Base-by-base conservation (phyloP, 139 green algal species). In the Coelastrella sp. region DNA sequence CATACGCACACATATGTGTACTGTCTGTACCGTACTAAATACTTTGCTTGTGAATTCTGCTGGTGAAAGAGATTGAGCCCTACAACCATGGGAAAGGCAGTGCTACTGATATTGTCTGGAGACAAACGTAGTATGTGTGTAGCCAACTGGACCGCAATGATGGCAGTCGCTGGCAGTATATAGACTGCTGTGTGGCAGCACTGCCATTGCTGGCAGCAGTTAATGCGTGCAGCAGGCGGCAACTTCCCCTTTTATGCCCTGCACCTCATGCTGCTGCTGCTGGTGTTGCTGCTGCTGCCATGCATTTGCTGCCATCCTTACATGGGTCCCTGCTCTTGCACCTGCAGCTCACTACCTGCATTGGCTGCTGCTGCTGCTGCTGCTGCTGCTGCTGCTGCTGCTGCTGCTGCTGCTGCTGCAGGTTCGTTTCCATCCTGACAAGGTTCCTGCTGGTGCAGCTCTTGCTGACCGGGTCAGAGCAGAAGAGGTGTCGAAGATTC, bases 381-480 rank as follows among this genome's bases (percentile, higher is more conserved):
- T 75, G 22, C 17, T n/a, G 58, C n/a, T 74, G 75, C 75, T 82
- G 75, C 75, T 59, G 1, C 75, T 63, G 7, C 24, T 58, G 17
- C 14, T 82, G 75, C 24, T 17, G n/a, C 57, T 57, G 25, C 20
- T 8, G 15, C 6, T 24, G 15, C 58, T 66, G 17, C 72, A 90
- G 85, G 61, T 84, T 22, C 85, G 85, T 25, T 90, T 76, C 57
- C 85, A 90, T 78, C 85, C 85, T 7, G 85, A 90, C 85, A 90
- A 90, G 73, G 85, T 90, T 20, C 59, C 72, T 63, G 73, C 85
- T 20, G 12, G 24, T 27, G 85, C 85, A 4, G 56, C 85, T 10
- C 73, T 90, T 6, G 25, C 27, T 20, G 85, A 88, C 20, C 22
- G 87, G 11, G 78, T 88, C 27, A 72, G 59, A 4, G 79, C 87